phyloP scores from a whole-genome alignment of 805 yeast genomes.

The Vanderwaltozyma tropicalis region DNA sequence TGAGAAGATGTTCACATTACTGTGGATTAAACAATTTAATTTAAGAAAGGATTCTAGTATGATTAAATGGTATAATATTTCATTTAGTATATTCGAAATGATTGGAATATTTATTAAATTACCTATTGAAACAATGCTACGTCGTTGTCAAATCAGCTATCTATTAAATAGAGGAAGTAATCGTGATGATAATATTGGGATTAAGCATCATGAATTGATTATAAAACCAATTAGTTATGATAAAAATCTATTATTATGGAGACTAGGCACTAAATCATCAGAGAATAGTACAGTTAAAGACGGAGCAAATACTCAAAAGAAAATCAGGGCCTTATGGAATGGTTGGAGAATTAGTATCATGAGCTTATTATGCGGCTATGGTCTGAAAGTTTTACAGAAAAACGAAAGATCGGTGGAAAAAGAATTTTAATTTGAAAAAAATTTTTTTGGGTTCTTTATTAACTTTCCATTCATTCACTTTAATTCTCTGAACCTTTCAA shows the following conservation, averaged over 20 bases:
- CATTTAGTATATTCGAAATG: conserved; percentile 2
- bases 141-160: conserved; percentile 72
- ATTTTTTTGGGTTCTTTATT: no score
- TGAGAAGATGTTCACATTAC: conserved; percentile 1
- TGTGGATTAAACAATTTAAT: conserved; percentile 43
- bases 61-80: conserved; percentile 43
- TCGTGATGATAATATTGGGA: conserved; percentile 1
- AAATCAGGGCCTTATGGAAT: conserved; percentile 44
- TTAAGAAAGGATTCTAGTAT: conserved; percentile 36
- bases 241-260: conserved; percentile 15
- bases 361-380: conserved; percentile 77
- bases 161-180: conserved; percentile 31
- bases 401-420: conserved; percentile 31
- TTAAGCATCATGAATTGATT: conserved; percentile 37
- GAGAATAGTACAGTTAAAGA: not conserved
- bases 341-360: conserved; percentile 89
- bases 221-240: conserved; percentile 47
- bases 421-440: conserved; percentile 19
- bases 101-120: conserved; percentile 63
- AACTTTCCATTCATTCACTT: not conserved
- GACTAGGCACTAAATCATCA: not conserved
- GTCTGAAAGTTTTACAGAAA: conserved; percentile 42
- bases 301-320: not conserved
- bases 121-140: conserved; percentile 77
- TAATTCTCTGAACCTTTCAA: not conserved